A percentile compares a stretch with the other conserved stretches of the same genome.
Evolutionary conservation across 305 asterid species (phyloP).

Genomic region (Fraxinus dipetala): DNA sequence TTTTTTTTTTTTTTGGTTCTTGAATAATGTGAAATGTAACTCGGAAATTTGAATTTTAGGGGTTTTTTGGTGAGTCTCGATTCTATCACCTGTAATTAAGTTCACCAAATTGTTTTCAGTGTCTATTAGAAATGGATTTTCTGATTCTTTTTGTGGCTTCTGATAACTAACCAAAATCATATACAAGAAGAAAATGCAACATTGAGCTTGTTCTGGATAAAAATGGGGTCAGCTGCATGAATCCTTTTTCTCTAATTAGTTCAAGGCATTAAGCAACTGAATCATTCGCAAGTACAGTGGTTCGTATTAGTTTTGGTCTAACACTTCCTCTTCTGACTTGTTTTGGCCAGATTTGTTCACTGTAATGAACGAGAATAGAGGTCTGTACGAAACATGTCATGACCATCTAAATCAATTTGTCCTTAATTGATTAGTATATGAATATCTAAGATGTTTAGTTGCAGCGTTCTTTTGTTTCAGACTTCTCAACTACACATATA

Average conservation of each 20-base stretch:
- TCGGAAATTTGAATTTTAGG: not conserved
- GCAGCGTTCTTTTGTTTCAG: not conserved
- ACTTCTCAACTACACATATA: not conserved
- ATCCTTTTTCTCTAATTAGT: not conserved
- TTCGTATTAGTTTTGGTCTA: not conserved
- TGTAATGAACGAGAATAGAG: not conserved
- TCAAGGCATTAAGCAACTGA: not conserved
- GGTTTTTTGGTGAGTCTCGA: not conserved
- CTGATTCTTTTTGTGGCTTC: constrained; percentile 9
- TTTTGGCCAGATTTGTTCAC: not conserved
- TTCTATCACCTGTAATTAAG: constrained; percentile 6
- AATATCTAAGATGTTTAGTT: constrained; percentile 2
- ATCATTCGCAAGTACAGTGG: not conserved
- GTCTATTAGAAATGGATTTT: not conserved
- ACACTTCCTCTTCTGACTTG: not conserved
- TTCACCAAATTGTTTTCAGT: not conserved
- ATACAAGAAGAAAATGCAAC: not conserved
- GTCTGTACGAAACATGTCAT: not conserved
- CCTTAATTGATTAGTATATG: not conserved
- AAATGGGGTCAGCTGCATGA: not conserved
- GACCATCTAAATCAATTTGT: not conserved
- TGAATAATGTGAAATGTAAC: not conserved
- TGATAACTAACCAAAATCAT: not conserved
- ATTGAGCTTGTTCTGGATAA: not conserved
- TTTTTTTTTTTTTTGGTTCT: constrained; percentile 4